Percentiles rank a stretch among this genome's conserved stretches.
phyloP scores from a whole-genome alignment of 2,329 filamentous ascomycete genomes.

The Phoma sp. region DNA sequence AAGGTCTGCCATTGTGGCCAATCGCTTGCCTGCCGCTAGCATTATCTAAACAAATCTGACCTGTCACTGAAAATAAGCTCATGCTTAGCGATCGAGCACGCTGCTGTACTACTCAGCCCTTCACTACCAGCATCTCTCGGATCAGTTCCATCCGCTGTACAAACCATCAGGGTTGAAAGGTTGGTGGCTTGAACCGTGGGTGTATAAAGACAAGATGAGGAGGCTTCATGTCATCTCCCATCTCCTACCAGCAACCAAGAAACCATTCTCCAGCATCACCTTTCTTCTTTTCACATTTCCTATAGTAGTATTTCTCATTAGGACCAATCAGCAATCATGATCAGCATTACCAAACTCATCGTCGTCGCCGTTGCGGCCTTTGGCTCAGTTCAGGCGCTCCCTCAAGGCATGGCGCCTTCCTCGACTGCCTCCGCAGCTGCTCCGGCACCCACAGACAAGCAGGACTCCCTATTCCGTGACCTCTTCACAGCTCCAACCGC shows the following conservation, averaged over 20 bases:
- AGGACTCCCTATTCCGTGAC: slow-evolving; percentile 36
- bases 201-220: slow-evolving; percentile 37
- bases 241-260: slow-evolving; percentile 36
- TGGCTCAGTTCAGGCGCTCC: slow-evolving; percentile 41
- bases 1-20: slow-evolving; percentile 8
- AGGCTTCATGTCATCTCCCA: slow-evolving; percentile 10
- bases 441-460: slow-evolving; percentile 25
- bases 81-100: slow-evolving; percentile 3
- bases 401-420: slow-evolving; percentile 26
- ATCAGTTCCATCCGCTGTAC: slow-evolving; percentile 4
- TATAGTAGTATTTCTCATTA: slow-evolving; percentile 10
- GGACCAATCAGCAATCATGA: slow-evolving; percentile 42
- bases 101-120: slow-evolving; percentile 18
- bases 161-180: neutral
- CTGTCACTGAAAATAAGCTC: slow-evolving; percentile 21
- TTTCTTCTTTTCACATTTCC: slow-evolving; percentile 25
- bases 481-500: slow-evolving; percentile 44
- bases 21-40: slow-evolving; percentile 19
- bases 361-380: slow-evolving; percentile 41
- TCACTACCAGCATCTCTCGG: slow-evolving; percentile 9
- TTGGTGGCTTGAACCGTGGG: neutral
- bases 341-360: slow-evolving; percentile 43
- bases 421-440: slow-evolving; percentile 19
- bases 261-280: slow-evolving; percentile 31
- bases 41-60: slow-evolving; percentile 20